Evolutionary conservation across 306 rosid genomes (phyloP).

Genomic region (Vicia faba): DNA sequence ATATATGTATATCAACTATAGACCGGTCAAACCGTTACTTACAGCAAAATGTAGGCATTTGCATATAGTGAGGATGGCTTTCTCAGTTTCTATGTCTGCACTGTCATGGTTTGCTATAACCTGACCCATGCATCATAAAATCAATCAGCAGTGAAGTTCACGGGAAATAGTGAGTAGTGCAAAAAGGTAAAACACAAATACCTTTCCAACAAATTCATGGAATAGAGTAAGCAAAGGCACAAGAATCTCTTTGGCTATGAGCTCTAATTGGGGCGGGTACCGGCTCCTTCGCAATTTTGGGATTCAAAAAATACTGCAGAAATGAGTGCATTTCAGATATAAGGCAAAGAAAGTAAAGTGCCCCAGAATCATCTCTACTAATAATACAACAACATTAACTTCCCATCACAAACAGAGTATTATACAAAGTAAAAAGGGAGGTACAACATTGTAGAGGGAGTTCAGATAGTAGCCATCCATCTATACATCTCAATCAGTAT

Average conservation of each 20-base stretch:
- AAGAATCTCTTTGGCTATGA: conserved; percentile 62
- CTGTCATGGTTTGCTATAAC: conserved; percentile 44
- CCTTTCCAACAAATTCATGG: conserved; percentile 72
- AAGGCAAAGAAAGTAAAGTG: conserved; percentile 17
- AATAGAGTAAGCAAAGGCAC: conserved; percentile 68
- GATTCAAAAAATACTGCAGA: conserved; percentile 80
- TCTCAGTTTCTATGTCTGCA: conserved; percentile 56
- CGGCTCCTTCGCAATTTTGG: conserved; percentile 78
- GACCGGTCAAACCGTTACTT: conserved; percentile 46
- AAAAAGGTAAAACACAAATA: conserved; percentile 25
- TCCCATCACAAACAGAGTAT: background rate
- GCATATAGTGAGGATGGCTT: conserved; percentile 65
- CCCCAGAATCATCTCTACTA: background rate
- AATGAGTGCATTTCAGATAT: conserved; percentile 17
- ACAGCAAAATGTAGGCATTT: conserved; percentile 84
- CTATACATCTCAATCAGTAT: background rate
- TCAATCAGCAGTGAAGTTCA: conserved; percentile 30
- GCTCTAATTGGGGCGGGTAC: conserved; percentile 85
- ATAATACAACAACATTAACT: background rate
- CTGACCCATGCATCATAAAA: conserved; percentile 51
- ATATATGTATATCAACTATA: conserved; percentile 5
- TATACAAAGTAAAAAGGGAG: background rate
- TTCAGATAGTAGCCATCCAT: background rate
- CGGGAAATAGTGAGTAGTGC: conserved; percentile 14
- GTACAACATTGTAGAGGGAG: no score